Conservation (phyloP, 306 rosid species). For the Trifolium dubium region DNA sequence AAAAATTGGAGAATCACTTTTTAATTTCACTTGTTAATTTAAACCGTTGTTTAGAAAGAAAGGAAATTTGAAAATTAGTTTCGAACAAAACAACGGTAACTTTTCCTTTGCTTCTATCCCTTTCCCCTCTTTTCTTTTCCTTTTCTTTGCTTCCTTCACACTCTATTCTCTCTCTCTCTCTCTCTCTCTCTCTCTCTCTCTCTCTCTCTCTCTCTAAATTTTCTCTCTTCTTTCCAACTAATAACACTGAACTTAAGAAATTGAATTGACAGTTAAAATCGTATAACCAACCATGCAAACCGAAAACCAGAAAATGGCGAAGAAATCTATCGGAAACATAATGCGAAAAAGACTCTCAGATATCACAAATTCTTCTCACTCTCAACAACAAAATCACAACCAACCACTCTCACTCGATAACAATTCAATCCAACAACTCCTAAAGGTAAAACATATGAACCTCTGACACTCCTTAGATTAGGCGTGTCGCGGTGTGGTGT, state of each 20-base stretch:
- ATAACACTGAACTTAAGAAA: background rate
- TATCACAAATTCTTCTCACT: constrained; percentile 58
- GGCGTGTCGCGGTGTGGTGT: too few species aligned
- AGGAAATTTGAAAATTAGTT: background rate
- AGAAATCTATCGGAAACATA: constrained; percentile 62
- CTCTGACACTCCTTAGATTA: too few species aligned
- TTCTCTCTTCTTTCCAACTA: too few species aligned
- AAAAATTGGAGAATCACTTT: background rate
- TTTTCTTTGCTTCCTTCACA: background rate
- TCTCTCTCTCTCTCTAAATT: background rate
- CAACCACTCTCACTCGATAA: constrained; percentile 17
- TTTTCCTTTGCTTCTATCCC: background rate
- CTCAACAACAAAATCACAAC: constrained; percentile 40
- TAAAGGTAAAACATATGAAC: too few species aligned
- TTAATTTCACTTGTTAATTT: background rate
- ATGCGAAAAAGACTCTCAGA: constrained; percentile 80
- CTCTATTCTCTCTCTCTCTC: background rate
- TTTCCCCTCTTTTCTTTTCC: background rate
- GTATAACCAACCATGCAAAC: constrained; percentile 18
- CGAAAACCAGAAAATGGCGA: constrained; percentile 50
- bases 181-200: background rate
- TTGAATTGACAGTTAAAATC: background rate
- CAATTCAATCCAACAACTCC: constrained; percentile 64
- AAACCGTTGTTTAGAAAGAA: background rate
- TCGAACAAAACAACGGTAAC: background rate